These are phyloP conservation scores for Calocybe cyanea DNA, from an alignment of 768 basidiomycete species.

Conservation along the genomic window DNA sequence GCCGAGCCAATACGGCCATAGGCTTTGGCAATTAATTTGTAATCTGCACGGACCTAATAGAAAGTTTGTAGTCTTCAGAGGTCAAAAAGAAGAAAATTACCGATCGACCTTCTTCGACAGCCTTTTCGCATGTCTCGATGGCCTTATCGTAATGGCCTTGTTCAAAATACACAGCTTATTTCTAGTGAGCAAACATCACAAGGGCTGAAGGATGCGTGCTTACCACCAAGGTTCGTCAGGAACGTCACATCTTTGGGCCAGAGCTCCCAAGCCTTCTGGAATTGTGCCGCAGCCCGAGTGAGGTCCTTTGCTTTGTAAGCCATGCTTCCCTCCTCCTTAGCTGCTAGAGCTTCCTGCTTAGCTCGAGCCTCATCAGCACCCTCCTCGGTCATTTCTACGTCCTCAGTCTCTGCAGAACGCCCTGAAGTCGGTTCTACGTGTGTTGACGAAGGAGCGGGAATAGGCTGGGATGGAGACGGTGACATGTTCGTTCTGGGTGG, in stretches of 20 bases:
- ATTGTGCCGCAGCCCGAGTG: slow-evolving; percentile 68
- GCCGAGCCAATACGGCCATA: slow-evolving; percentile 86
- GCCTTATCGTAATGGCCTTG: slow-evolving; percentile 87
- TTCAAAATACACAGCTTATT: slow-evolving; percentile 86
- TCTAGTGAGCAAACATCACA: background rate
- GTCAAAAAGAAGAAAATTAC: slow-evolving; percentile 28
- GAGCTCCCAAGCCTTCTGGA: slow-evolving; percentile 85
- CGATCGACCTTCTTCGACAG: slow-evolving; percentile 90
- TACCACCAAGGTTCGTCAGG: slow-evolving; percentile 87
- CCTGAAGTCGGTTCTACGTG: slow-evolving; percentile 34
- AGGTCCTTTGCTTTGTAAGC: slow-evolving; percentile 89
- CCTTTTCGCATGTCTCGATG: slow-evolving; percentile 91
- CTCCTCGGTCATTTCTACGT: slow-evolving; percentile 66
- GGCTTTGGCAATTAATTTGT: slow-evolving; percentile 93
- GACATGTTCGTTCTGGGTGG: slow-evolving; percentile 50
- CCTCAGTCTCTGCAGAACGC: slow-evolving; percentile 42
- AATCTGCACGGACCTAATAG: slow-evolving; percentile 79
- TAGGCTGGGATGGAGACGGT: slow-evolving; percentile 33
- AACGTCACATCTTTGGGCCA: slow-evolving; percentile 94
- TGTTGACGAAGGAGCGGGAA: slow-evolving; percentile 44
- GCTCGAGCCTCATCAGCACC: slow-evolving; percentile 68
- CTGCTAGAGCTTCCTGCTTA: slow-evolving; percentile 74
- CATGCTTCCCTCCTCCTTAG: slow-evolving; percentile 74
- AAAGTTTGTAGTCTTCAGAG: background rate
- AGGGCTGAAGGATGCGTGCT: slow-evolving; percentile 14